These are phyloP conservation scores for Ceratocystis smalleyi DNA, from an alignment of 2,329 filamentous ascomycete genomes.

Conservation along the genomic window DNA sequence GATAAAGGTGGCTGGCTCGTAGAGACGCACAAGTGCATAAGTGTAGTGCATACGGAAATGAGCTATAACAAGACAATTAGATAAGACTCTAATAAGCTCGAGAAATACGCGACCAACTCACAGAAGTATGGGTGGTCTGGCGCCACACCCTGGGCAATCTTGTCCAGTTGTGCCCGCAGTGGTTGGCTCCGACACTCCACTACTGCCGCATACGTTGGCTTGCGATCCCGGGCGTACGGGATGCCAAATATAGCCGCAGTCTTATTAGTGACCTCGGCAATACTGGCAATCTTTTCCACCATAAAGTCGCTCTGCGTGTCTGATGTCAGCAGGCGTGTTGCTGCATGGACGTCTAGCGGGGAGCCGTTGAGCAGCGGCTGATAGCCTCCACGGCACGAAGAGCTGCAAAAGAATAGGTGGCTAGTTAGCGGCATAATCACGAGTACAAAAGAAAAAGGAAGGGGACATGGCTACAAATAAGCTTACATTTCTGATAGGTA, in stretches of 20 bases:
- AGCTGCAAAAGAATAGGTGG: not conserved
- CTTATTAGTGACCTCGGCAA: constrained; percentile 15
- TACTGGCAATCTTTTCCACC: constrained; percentile 16
- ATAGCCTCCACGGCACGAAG: constrained; percentile 14
- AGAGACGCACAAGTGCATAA: constrained; percentile 26
- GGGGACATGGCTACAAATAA: not conserved
- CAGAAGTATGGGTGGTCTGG: constrained; percentile 14
- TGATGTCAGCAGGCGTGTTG: constrained; percentile 12
- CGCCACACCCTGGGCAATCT: constrained; percentile 13
- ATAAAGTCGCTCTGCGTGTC: constrained; percentile 14
- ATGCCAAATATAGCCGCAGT: constrained; percentile 15
- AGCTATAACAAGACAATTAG: not conserved
- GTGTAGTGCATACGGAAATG: constrained; percentile 24
- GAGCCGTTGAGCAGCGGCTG: constrained; percentile 14
- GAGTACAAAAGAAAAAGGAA: not conserved
- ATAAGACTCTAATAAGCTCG: too few species aligned
- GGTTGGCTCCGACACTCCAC: constrained; percentile 13
- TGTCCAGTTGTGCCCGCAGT: constrained; percentile 12
- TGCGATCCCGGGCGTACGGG: constrained; percentile 15
- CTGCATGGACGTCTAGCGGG: constrained; percentile 12
- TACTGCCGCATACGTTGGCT: constrained; percentile 13
- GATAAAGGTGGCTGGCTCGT: constrained; percentile 27
- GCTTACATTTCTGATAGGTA: constrained; percentile 28
- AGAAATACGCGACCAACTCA: not conserved
- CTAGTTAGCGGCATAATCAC: not conserved